phyloP scores from a whole-genome alignment of 208 protist species.

The Strigomonas galati region DNA sequence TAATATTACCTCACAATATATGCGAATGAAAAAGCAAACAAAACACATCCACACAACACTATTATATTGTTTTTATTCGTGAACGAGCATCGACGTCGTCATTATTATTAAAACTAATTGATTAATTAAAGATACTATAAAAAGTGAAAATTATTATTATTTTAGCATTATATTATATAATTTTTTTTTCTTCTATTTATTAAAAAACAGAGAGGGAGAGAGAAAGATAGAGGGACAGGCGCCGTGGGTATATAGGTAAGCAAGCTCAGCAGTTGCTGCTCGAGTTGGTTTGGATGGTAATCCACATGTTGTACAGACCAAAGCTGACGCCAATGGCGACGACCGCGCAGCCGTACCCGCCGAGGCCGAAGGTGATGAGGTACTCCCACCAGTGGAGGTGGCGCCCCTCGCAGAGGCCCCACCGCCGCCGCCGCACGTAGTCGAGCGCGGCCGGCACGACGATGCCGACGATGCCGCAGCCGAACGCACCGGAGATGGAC shows the following conservation, averaged over 20 bases:
- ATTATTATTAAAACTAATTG: background rate
- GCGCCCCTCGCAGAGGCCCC: conserved; percentile 26
- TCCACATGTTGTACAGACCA: conserved; percentile 45
- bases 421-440: conserved; percentile 41
- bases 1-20: too few species aligned
- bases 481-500: conserved; percentile 45
- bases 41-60: background rate
- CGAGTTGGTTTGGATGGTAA: conserved; percentile 37
- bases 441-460: conserved; percentile 48
- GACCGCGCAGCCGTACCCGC: conserved; percentile 39
- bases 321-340: conserved; percentile 43
- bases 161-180: background rate
- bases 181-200: background rate
- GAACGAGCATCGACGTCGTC: too few species aligned
- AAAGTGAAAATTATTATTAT: background rate
- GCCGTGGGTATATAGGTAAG: too few species aligned
- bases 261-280: conserved; percentile 26
- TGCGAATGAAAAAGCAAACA: background rate
- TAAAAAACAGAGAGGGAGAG: too few species aligned
- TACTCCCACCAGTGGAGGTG: conserved; percentile 43
- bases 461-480: conserved; percentile 45
- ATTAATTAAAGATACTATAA: conserved; percentile 10
- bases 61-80: too few species aligned
- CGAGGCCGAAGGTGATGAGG: conserved; percentile 37
- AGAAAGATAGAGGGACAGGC: too few species aligned